phyloP scores from a whole-genome alignment of 495 filamentous ascomycete genomes.

The Trypethelium eluteriae region DNA sequence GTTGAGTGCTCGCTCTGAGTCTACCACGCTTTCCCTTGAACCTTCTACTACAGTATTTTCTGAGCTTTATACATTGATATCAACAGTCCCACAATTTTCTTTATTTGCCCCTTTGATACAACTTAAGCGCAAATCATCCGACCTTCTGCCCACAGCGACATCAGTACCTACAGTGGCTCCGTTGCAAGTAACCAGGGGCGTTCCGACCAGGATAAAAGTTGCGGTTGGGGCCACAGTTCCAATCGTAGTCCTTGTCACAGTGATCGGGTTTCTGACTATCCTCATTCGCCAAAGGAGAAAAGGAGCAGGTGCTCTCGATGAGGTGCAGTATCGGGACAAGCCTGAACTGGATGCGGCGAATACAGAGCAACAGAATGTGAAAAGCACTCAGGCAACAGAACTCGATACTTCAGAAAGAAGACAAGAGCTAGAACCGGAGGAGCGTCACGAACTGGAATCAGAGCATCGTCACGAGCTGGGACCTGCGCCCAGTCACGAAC shows the following conservation, averaged over 20 bases:
- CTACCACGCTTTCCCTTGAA: neutral
- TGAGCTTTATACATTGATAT: neutral
- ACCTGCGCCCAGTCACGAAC: neutral
- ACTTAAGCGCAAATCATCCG: neutral
- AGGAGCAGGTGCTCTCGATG: constrained; percentile 1
- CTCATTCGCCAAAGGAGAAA: neutral
- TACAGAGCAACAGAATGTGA: neutral
- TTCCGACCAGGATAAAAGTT: constrained; percentile 5
- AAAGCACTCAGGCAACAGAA: neutral
- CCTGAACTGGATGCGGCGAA: constrained; percentile 9
- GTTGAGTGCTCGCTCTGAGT: too few species aligned
- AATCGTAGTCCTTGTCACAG: neutral
- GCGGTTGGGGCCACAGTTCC: neutral
- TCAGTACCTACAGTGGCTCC: neutral
- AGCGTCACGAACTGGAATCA: constrained; percentile 6
- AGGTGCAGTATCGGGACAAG: neutral
- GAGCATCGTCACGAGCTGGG: constrained; percentile 6
- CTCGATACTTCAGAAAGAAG: neutral
- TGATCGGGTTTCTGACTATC: neutral
- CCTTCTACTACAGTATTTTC: neutral
- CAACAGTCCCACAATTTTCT: neutral
- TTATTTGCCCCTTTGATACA: constrained; percentile 7
- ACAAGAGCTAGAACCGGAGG: neutral
- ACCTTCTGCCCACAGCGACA: constrained; percentile 1
- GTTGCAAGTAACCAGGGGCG: neutral